Evolutionary conservation across 1,284 basidiomycete genomes (phyloP), one percentile per base, ranked within the genome.

Genomic region (Leccinum griseonigrum): DNA sequence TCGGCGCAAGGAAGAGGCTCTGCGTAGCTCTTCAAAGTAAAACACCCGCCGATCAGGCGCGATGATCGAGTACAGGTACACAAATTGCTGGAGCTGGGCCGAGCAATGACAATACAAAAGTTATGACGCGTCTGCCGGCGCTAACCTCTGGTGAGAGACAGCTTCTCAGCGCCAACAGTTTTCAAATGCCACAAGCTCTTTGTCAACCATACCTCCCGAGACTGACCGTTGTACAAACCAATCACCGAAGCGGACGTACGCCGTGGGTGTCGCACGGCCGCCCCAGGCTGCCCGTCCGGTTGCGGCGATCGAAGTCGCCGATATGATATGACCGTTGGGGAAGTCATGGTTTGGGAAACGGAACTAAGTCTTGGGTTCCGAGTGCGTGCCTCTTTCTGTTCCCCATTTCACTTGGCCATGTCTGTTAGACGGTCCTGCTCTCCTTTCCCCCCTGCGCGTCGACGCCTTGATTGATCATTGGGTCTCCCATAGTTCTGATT

Each of bases 231-330:
- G 22, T 26, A 26, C 22, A 26, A 26, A 26, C 22, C 22, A 26
- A 26, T 26, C 22, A 26, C 22, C 22, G 22, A 26, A 26, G 22
- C 22, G 22, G 22, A 26, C 7, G 46, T 48, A 8, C 6, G 18
- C 3, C 70, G 71, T 26, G 14, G 22, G 22, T 26, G 22, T 26
- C 22, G 22, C 22, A 26, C 22, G 22, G 22, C 22, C 22, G 22
- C 22, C 22, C 22, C 22, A 26, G 22, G 22, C 22, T 26, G 22
- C 22, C 22, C 22, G 22, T 26, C 22, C 22, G 22, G 22, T 26
- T 26, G 22, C 22, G 22, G 22, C 22, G 22, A 26, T 26, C 22
- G 22, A 26, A 26, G 22, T 26, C 22, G 22, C 22, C 22, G 22
- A 26, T 26, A 26, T 26, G 22, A 26, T 26, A 26, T 26, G 22